Base-by-base conservation (phyloP, 1,284 basidiomycete genomes). In the Porogramme epimiltina region DNA sequence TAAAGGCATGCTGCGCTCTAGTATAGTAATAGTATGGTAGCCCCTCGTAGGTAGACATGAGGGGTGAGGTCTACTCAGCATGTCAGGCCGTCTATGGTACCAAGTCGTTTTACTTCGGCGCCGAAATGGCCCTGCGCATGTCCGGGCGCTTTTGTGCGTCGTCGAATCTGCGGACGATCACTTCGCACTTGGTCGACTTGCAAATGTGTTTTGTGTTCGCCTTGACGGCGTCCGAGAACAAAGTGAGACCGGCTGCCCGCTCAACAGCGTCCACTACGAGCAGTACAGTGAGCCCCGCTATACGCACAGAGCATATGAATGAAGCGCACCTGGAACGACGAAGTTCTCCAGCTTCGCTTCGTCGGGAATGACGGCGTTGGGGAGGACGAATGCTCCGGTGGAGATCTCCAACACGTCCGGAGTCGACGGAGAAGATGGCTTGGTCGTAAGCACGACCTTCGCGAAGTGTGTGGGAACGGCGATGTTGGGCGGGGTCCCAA, bases 391-490 rank as follows among this genome's bases (percentile, higher is more conserved):
- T n/a, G 95, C 95, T 23, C 93, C 94, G 2, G 91, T 83, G 0
- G 91, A 85, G 45, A 95, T 77, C 62, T 96, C 92, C 10, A 80
- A 77, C 13, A 87, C 68, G 45, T 87, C 74, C 11, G 91, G 90
- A 0, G 81, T 87, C 33, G 80, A 80, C 0, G 89, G 82, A 3
- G 89, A 92, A 19, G 84, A 78, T 0, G 91, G 85, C 60, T 82
- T 82, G 0, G 91, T 81, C 1, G 91, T 84, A 47, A 98, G 78
- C 23, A 98, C 85, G 25, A 98, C 95, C 72, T 98, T 99, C 28
- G 96, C 96, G 70, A 99, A 99, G 69, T 99, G 97, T 4, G 97
- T 99, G 0, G 97, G 97, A 6, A 99, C 97, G 28, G 90, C 78
- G 48, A 98, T 79, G 63, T 89, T 91, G 3, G 94, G 93, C 22